Base-by-base conservation (phyloP, 306 rosid species). In the Nissolia schottii region DNA sequence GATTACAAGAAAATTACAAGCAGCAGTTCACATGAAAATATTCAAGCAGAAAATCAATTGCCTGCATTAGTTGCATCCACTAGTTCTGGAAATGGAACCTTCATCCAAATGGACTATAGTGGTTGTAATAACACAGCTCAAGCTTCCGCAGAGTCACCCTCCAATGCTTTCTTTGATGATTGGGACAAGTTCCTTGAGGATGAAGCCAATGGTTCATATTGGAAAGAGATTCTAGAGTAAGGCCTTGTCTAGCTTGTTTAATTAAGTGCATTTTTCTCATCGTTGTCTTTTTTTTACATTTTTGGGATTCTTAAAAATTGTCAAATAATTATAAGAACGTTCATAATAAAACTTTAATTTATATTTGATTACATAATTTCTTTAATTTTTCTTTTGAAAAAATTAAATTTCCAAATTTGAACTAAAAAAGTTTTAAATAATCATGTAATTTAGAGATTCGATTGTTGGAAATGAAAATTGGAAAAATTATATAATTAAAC, bases 171-270 rank as follows among this genome's bases (percentile, higher is more conserved):
- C 69, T 86, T 84, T 73, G 96, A 90, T 48, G 85, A 70, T 59
- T 93, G 93, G 93, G 97, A 89, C 20, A 87, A 83, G 73, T 74
- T 88, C 75, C 74, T 87, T 84, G 89, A 84, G 5, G 87, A 87
- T 60, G 87, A 88, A 68, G 35, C 79, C 46, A 78, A 38, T 15
- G 88, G 59, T 25, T 82, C 93, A 15, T 91, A 88, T 65, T 93
- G 98, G 98, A 93, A 86, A 82, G 88, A 90, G 59, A 82, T 93
- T 74, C 80, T 93, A 50, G 85, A 80, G 98, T 93, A 86, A 22
- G 89, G 14, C 65, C 64, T 23, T 24, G 35, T 65, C 8, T 37
- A 48, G 16, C 8, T 23, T 24, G 35, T 65, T 5, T 37, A 48
- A 12, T 5, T 54, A 25, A 16, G 32, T 76, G 37, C 65, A 51